Evolutionary conservation across 2,329 filamentous ascomycete species (phyloP).

Genomic region (Coniosporium tulheliwenetii): DNA sequence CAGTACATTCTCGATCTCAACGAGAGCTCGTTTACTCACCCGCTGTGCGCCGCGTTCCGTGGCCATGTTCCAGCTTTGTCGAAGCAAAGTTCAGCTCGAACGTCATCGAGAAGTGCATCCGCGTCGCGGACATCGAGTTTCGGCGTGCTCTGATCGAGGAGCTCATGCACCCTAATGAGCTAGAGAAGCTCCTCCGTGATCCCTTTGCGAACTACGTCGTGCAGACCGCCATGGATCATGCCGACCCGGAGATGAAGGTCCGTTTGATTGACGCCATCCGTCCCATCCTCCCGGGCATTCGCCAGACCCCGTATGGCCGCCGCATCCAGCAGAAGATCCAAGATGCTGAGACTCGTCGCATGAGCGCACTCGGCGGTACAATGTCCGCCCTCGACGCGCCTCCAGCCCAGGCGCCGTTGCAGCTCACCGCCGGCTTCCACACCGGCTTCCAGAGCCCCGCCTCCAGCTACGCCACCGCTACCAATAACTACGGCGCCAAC

Average conservation of each 20-base stretch:
- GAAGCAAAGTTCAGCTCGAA: slow-evolving; percentile 99
- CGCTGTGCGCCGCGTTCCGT: slow-evolving; percentile 67
- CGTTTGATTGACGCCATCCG: slow-evolving; percentile 73
- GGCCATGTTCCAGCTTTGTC: slow-evolving; percentile 59
- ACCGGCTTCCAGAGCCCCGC: background rate
- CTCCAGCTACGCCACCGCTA: background rate
- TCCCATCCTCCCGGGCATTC: slow-evolving; percentile 69
- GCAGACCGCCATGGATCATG: slow-evolving; percentile 84
- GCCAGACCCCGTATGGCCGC: slow-evolving; percentile 84
- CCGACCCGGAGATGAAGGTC: slow-evolving; percentile 55
- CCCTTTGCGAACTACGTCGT: slow-evolving; percentile 96
- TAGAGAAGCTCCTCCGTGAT: slow-evolving; percentile 80
- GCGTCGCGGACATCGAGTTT: slow-evolving; percentile 60
- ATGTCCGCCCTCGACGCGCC: slow-evolving; percentile 21
- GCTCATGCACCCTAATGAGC: slow-evolving; percentile 56
- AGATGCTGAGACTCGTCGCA: slow-evolving; percentile 33
- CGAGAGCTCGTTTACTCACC: slow-evolving; percentile 75
- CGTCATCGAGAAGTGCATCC: slow-evolving; percentile 84
- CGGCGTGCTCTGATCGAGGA: slow-evolving; percentile 76
- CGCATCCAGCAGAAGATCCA: slow-evolving; percentile 82
- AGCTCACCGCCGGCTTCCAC: slow-evolving; percentile 4
- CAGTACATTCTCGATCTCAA: slow-evolving; percentile 95
- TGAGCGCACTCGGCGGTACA: slow-evolving; percentile 20
- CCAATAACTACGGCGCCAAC: slow-evolving; percentile 1
- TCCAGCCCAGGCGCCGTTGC: slow-evolving; percentile 12